phyloP scores from a whole-genome alignment of 768 basidiomycete species.

The Mycena venus region DNA sequence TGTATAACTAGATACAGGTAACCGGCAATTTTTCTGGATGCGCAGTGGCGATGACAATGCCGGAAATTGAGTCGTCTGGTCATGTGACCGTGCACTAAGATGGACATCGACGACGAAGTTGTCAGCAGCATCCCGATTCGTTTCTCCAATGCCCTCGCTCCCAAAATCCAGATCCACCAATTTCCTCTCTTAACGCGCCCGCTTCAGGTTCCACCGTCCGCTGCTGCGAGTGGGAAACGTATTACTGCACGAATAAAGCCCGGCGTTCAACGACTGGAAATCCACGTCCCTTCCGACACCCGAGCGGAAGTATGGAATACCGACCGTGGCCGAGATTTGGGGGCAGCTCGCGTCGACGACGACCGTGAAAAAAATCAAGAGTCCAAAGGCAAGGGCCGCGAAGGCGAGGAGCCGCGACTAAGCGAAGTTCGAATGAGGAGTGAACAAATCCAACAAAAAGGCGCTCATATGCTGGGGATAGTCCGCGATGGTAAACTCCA shows the following conservation, averaged over 20 bases:
- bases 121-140: constrained; percentile 80
- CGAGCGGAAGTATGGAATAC: constrained; percentile 85
- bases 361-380: constrained; percentile 86
- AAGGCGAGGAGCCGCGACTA: constrained; percentile 72
- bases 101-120: constrained; percentile 67
- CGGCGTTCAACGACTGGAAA: constrained; percentile 71
- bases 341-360: constrained; percentile 75
- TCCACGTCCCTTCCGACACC: constrained; percentile 87
- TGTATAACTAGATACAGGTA: neutral
- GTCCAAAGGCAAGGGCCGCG: constrained; percentile 49
- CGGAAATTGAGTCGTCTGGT: neutral
- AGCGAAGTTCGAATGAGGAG: constrained; percentile 80
- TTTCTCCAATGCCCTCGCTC: constrained; percentile 70
- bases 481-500: constrained; percentile 71
- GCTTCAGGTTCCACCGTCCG: constrained; percentile 83
- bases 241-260: constrained; percentile 83
- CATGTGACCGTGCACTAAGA: neutral
- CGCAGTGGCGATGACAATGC: neutral
- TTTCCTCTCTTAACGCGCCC: constrained; percentile 83
- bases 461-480: constrained; percentile 82
- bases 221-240: constrained; percentile 77
- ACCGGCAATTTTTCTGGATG: neutral
- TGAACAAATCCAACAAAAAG: constrained; percentile 76
- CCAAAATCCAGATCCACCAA: constrained; percentile 84
- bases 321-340: constrained; percentile 77